Conservation (phyloP, 768 basidiomycete species). For the Termitomyces sp. region DNA sequence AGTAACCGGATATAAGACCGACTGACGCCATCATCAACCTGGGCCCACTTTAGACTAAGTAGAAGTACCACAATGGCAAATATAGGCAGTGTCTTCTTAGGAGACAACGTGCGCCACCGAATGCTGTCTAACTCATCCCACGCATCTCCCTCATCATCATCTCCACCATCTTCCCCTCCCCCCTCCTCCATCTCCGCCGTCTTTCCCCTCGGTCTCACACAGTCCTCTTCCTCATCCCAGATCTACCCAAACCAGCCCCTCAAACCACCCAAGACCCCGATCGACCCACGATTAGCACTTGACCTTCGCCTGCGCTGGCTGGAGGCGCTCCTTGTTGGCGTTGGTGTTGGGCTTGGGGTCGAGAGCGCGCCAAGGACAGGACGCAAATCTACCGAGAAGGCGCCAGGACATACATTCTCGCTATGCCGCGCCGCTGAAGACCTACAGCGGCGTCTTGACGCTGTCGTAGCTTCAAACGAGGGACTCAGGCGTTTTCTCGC, state of each 20-base stretch:
- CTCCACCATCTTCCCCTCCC: slow-evolving; percentile 29
- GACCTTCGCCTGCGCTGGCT: slow-evolving; percentile 78
- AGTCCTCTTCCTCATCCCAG: slow-evolving; percentile 13
- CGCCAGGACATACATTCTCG: slow-evolving; percentile 39
- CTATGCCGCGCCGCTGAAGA: slow-evolving; percentile 58
- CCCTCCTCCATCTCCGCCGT: slow-evolving; percentile 33
- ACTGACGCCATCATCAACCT: not conserved
- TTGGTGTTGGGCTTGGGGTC: slow-evolving; percentile 17
- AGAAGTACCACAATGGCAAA: slow-evolving; percentile 23
- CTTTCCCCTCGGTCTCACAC: slow-evolving; percentile 21
- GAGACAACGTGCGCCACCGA: slow-evolving; percentile 68
- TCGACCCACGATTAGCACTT: slow-evolving; percentile 67
- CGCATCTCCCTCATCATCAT: slow-evolving; percentile 35
- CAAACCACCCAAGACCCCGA: slow-evolving; percentile 26
- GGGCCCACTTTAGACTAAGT: too few species aligned
- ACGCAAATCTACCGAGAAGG: slow-evolving; percentile 36
- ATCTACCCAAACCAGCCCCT: not conserved
- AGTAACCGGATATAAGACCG: too few species aligned
- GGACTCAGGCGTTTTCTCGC: slow-evolving; percentile 72
- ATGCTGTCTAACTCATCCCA: slow-evolving; percentile 36
- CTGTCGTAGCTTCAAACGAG: slow-evolving; percentile 64
- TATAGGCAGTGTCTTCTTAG: slow-evolving; percentile 80
- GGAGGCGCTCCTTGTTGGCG: slow-evolving; percentile 72
- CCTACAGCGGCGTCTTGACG: slow-evolving; percentile 54
- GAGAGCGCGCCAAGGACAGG: not conserved